Conservation (phyloP, 108 stramenopile species). For the Stephanodiscus minutulus region DNA sequence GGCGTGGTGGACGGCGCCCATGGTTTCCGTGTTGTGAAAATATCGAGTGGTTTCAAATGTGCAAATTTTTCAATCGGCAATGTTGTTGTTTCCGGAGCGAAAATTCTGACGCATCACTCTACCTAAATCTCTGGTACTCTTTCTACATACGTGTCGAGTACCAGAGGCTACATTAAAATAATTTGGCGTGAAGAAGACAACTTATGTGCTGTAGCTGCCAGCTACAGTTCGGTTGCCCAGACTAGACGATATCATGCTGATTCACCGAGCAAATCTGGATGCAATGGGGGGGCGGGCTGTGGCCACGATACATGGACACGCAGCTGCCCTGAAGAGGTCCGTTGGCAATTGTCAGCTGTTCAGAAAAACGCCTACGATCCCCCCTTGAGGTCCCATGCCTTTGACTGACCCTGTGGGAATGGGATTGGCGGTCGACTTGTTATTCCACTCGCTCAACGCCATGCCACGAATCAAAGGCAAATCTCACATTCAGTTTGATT, state of each 20-base stretch:
- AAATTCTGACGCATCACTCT: too few relatives aligned
- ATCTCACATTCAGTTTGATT: not conserved
- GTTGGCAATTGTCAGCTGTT: not conserved
- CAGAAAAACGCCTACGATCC: conserved; percentile 7
- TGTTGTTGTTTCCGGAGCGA: too few relatives aligned
- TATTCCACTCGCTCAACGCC: not conserved
- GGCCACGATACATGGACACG: not conserved
- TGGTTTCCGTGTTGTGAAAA: too few relatives aligned
- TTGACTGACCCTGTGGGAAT: not conserved
- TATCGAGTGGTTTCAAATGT: too few relatives aligned
- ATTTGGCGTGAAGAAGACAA: not conserved
- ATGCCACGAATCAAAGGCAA: not conserved
- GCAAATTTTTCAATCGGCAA: too few relatives aligned
- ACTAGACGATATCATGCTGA: not conserved
- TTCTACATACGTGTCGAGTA: too few relatives aligned
- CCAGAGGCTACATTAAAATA: too few relatives aligned
- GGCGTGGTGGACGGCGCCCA: too few relatives aligned
- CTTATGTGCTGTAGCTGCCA: too few relatives aligned
- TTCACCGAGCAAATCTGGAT: not conserved
- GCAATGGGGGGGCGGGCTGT: not conserved
- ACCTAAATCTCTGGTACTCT: too few relatives aligned
- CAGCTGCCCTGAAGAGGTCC: not conserved
- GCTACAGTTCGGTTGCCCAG: too few relatives aligned
- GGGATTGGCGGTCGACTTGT: not conserved
- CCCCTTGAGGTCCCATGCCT: conserved; percentile 7